phyloP scores from a whole-genome alignment of 176 grass and related monocot species.

The Chrysopogon serrulatus region DNA sequence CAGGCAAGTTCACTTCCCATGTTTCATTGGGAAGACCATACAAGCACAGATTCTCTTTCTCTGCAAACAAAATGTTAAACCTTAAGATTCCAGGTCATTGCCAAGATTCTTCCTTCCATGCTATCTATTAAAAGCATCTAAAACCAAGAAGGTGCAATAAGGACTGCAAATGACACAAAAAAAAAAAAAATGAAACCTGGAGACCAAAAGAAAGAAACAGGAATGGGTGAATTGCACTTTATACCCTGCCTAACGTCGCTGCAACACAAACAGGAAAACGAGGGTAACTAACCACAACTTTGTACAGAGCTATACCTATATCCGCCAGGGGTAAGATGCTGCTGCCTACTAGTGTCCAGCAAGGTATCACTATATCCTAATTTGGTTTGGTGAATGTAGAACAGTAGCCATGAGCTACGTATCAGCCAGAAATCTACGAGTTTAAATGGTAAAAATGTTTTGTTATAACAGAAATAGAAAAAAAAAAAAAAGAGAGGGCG shows the following conservation, averaged over 20 bases:
- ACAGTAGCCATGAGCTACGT: not conserved
- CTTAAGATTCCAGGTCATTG: not conserved
- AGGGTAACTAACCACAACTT: not conserved
- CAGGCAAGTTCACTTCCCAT: constrained; percentile 93
- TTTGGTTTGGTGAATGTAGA: not conserved
- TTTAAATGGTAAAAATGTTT: not conserved
- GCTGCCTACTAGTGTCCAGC: not conserved
- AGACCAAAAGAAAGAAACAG: not conserved
- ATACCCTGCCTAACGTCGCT: not conserved
- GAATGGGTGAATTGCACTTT: not conserved
- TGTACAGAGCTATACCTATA: not conserved
- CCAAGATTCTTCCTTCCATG: not conserved
- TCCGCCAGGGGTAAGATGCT: not conserved
- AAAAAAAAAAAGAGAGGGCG: not conserved
- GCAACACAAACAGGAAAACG: not conserved
- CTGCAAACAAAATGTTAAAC: constrained; percentile 40
- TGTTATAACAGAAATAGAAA: not conserved
- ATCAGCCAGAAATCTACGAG: not conserved
- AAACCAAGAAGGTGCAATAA: not conserved
- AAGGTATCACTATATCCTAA: not conserved
- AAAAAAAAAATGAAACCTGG: not conserved
- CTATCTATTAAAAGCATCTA: constrained; percentile 6
- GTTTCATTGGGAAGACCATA: constrained; percentile 97
- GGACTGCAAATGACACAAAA: not conserved
- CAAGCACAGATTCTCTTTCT: constrained; percentile 94